Evolutionary conservation across 1,284 basidiomycete species (phyloP).

Genomic region (Malassezia slooffiae): DNA sequence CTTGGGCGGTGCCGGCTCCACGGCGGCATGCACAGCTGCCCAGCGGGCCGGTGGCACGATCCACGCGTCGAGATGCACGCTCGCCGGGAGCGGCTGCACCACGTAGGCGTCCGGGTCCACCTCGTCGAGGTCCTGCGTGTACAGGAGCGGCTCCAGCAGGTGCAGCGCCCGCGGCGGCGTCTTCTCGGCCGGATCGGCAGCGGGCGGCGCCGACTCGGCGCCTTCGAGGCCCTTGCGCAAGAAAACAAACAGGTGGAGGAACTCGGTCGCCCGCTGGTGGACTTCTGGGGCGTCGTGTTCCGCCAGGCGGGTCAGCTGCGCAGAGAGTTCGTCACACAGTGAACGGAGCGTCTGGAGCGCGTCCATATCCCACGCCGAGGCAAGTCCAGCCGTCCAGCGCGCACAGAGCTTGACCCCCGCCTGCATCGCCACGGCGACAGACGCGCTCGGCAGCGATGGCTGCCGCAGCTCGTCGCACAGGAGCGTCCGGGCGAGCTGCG

Average conservation of each 20-base stretch:
- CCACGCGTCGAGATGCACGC: constrained; percentile 71
- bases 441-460: neutral
- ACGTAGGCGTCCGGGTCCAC: constrained; percentile 71
- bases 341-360: constrained; percentile 59
- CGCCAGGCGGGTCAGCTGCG: constrained; percentile 52
- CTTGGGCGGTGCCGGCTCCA: constrained; percentile 8
- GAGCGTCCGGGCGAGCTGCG: constrained; percentile 52
- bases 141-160: constrained; percentile 69
- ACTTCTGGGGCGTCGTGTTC: constrained; percentile 66
- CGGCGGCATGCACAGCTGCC: neutral
- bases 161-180: constrained; percentile 67
- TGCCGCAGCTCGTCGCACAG: constrained; percentile 12
- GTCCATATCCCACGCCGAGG: constrained; percentile 63
- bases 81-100: constrained; percentile 64
- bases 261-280: constrained; percentile 76
- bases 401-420: constrained; percentile 77
- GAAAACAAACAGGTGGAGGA: constrained; percentile 66
- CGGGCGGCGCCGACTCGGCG: neutral
- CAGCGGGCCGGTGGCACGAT: constrained; percentile 54
- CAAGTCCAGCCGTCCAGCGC: constrained; percentile 63
- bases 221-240: constrained; percentile 55
- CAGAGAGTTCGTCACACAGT: constrained; percentile 57
- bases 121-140: constrained; percentile 74
- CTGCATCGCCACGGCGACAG: constrained; percentile 52
- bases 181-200: neutral